Evolutionary conservation across 2,329 filamentous ascomycete species (phyloP), one percentile per base, ranked within the genome.

Genomic region (Chaetothyriales sp.): DNA sequence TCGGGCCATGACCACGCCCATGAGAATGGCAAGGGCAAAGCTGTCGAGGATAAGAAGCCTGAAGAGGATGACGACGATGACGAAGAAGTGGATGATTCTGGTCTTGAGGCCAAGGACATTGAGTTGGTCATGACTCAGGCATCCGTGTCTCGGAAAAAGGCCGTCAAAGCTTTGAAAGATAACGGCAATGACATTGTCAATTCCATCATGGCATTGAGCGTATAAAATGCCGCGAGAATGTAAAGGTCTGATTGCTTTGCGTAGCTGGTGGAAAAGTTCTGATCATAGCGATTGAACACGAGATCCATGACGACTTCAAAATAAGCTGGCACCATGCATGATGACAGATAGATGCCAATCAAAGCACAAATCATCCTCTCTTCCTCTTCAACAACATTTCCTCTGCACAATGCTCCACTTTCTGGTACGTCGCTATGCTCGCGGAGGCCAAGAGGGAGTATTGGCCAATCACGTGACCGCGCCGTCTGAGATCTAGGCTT

Each of bases 131-230:
- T 97, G 88, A 88, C 86, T 64, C 90, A 98, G 75, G 92, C 92
- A 64, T 92, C 78, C 66, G 94, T 98, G 65, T 95, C 88, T 64
- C 82, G 92, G 72, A 95, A 94, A 77, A 97, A 97, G 82, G 92
- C 92, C 56, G 82, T 98, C 77, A 98, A 97, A 77, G 92, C 94
- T 52, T 80, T 98, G 47, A 71, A 71, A 78, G 92, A 97, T 78
- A 98, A 98, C 70, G 90, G 97, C 76, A 95, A 97, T 67, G 92
- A 98, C 70, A 98, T 98, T 76, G 92, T 98, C 78, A 98, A 98
- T 80, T 95, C 92, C 65, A 98, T 98, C 77, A 98, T 98, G 92
- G 89, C 90, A 63, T 76, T 98, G 70, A 89, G 85, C 77, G 83
- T 88, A 78, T 89, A 51, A 51, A 59, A 54, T 49, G 53, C 50